These are phyloP conservation scores for Calonectria fujianensis DNA, from an alignment of 2,329 filamentous ascomycete species.

Conservation along the genomic window DNA sequence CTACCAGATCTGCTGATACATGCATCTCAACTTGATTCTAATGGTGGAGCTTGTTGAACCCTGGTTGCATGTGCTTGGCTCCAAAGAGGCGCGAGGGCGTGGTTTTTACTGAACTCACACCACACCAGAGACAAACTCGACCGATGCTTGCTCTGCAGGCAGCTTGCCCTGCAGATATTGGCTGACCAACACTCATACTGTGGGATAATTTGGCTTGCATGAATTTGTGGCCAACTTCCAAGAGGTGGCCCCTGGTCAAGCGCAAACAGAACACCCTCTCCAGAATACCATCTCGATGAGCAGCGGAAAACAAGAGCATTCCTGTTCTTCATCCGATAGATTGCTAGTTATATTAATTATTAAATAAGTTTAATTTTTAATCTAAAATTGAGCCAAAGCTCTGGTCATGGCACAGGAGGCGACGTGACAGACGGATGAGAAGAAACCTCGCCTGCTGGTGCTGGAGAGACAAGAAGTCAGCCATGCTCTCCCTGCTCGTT, in stretches of 20 bases:
- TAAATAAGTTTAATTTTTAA: not conserved
- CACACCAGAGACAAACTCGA: not conserved
- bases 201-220: too few species aligned
- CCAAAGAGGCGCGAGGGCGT: not conserved
- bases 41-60: not conserved
- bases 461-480: too few species aligned
- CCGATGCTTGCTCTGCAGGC: not conserved
- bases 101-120: not conserved
- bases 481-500: not conserved
- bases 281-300: not conserved
- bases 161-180: not conserved
- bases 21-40: not conserved
- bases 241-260: not conserved
- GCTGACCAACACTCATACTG: too few species aligned
- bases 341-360: not conserved
- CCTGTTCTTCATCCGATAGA: not conserved
- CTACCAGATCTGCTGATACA: too few species aligned
- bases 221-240: not conserved
- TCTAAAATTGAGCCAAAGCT: not conserved
- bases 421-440: not conserved
- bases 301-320: not conserved
- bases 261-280: not conserved
- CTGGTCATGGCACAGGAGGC: too few species aligned
- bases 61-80: not conserved
- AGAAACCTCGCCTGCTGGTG: not conserved